A percentile compares a stretch with the other conserved stretches of the same genome.
Conservation (phyloP, 768 basidiomycete species). For the Lentinula edodes region DNA sequence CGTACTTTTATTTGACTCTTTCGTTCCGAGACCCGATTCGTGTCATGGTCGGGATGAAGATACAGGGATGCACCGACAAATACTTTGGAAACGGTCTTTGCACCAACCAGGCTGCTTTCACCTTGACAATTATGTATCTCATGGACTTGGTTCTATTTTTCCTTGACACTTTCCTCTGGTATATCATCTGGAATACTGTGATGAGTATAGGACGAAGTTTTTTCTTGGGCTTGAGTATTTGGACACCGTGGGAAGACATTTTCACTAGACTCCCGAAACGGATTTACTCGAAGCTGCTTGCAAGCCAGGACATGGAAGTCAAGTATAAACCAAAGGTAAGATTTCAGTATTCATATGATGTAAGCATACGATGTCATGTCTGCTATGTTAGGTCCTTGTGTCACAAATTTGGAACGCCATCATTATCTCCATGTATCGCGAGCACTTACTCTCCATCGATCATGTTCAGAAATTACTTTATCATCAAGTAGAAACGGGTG, state of each 20-base stretch:
- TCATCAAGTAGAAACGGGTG: slow-evolving; percentile 82
- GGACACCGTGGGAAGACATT: slow-evolving; percentile 99
- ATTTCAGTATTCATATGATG: slow-evolving; percentile 1
- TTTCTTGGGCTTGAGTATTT: slow-evolving; percentile 88
- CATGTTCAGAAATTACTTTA: slow-evolving; percentile 98
- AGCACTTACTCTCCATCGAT: slow-evolving; percentile 96
- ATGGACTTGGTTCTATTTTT: slow-evolving; percentile 98
- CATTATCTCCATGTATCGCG: slow-evolving; percentile 99
- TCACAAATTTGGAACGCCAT: slow-evolving; percentile 99
- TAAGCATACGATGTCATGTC: not conserved
- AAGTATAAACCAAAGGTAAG: slow-evolving; percentile 99
- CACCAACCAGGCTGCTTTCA: slow-evolving; percentile 90
- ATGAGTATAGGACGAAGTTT: slow-evolving; percentile 88
- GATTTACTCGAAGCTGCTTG: slow-evolving; percentile 92
- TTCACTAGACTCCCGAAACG: slow-evolving; percentile 94
- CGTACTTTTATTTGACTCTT: slow-evolving; percentile 95
- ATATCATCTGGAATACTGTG: slow-evolving; percentile 98
- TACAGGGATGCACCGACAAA: slow-evolving; percentile 85
- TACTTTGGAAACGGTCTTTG: slow-evolving; percentile 83
- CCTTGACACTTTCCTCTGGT: slow-evolving; percentile 99
- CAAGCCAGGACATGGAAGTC: slow-evolving; percentile 93
- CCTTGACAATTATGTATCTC: slow-evolving; percentile 95
- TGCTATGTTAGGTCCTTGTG: slow-evolving; percentile 69
- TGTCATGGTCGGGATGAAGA: slow-evolving; percentile 96
- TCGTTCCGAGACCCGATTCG: slow-evolving; percentile 91